Evolutionary conservation across 306 rosid species (phyloP), one percentile per base, ranked within the genome.

Genomic region (Dryas alaskensis): DNA sequence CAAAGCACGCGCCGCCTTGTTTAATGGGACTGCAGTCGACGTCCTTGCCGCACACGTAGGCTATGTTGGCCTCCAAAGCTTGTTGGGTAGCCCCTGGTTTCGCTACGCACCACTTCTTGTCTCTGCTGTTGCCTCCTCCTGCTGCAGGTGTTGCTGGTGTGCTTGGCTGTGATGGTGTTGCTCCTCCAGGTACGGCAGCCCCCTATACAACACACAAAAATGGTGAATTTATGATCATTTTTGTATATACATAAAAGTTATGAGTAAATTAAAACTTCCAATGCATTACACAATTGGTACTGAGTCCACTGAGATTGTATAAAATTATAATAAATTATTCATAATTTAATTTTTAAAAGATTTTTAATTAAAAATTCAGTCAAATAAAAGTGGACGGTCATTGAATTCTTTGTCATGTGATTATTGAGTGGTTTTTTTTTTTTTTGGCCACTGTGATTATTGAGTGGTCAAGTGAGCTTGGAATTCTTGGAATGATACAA

Each of bases 41-140:
- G 0, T 84, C 84, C 11, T 70, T 74, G 85, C 94, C 82, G 69
- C 98, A 88, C 0, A 83, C 92, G 81, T 85, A 92, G 78, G 90
- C 81, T 44, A 92, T 90, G 81, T 87, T 87, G 0, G 84, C 82
- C 74, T 88, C 92, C 39, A 92, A 67, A 0, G 91, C 87, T 7
- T 53, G 79, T 4, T 11, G 4, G 49, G 74, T 82, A 0, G 89
- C 89, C 2, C 58, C 86, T 7, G 87, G 57, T 80, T 81, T 92
- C 0, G 98, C 88, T 10, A 90, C 88, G 13, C 96, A 92, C 91
- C 92, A 92, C 63, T 83, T 82, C 67, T 78, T 44, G 49, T 83
- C 84, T 19, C 8, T 9, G 4, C 53, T 16, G 73, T 13, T 43
- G 52, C 82, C 4, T 39, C 69, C 74, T 17, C 75, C 76, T 4